Evolutionary conservation across 495 filamentous ascomycete species (phyloP).

Genomic region (Letharia lupina): DNA sequence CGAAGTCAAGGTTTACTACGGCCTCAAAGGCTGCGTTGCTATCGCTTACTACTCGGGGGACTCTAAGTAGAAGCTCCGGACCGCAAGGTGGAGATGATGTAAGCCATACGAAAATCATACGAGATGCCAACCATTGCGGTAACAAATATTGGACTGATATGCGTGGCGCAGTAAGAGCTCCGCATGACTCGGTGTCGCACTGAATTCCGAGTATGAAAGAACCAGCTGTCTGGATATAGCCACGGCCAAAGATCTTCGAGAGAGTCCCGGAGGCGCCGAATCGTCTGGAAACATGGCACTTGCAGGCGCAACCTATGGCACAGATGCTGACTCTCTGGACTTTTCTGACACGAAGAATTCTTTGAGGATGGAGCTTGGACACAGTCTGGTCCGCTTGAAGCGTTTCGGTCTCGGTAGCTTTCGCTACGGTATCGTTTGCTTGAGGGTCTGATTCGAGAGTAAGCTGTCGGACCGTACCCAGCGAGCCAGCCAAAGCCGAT

Average conservation of each 20-base stretch:
- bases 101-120: constrained; percentile 9
- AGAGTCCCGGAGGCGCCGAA: neutral
- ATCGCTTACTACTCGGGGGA: neutral
- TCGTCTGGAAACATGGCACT: neutral
- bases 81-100: neutral
- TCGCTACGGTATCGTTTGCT: neutral
- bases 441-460: neutral
- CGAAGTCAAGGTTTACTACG: rapidly evolving
- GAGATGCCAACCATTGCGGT: constrained; percentile 2
- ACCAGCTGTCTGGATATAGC: neutral
- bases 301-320: neutral
- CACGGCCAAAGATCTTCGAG: neutral
- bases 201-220: no score
- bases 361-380: neutral
- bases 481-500: neutral
- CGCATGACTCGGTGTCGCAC: neutral
- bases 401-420: neutral
- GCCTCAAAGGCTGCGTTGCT: neutral
- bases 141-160: neutral
- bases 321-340: neutral
- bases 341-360: neutral
- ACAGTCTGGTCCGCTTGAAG: neutral
- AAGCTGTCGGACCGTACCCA: neutral
- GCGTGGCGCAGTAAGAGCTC: neutral
- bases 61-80: constrained; percentile 11